Evolutionary conservation across 1,284 basidiomycete genomes (phyloP).

Genomic region (Filobasidium uniguttulatum): DNA sequence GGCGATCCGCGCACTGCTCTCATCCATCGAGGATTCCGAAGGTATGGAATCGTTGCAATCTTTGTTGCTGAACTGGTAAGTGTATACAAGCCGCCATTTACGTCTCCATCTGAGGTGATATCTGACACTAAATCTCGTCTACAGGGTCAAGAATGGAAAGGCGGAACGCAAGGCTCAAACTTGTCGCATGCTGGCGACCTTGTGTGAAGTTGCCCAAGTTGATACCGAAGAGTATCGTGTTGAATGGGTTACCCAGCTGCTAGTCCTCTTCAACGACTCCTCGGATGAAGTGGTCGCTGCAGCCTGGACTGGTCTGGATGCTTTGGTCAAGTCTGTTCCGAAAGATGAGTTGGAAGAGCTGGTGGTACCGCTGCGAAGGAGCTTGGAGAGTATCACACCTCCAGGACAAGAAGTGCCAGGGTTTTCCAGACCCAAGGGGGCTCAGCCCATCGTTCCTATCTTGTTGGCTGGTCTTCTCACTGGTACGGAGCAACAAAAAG

Average conservation of each 20-base stretch:
- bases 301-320: constrained; percentile 71
- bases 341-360: constrained; percentile 87
- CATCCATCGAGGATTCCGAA: constrained; percentile 66
- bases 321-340: constrained; percentile 75
- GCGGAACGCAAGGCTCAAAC: constrained; percentile 61
- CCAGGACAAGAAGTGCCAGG: constrained; percentile 70
- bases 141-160: constrained; percentile 62
- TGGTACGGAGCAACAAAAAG: constrained; percentile 45
- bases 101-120: background rate
- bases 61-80: constrained; percentile 73
- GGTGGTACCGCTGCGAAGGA: constrained; percentile 73
- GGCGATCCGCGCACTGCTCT: constrained; percentile 57
- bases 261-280: constrained; percentile 71
- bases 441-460: constrained; percentile 75
- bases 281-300: constrained; percentile 61
- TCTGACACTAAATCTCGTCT: background rate
- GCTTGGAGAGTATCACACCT: constrained; percentile 72
- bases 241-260: constrained; percentile 89
- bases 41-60: constrained; percentile 80
- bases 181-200: constrained; percentile 59
- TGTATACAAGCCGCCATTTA: constrained; percentile 5
- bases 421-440: constrained; percentile 77
- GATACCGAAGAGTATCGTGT: constrained; percentile 73
- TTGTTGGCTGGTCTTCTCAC: constrained; percentile 62
- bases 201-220: constrained; percentile 60